Percentiles rank a stretch among this genome's conserved stretches.
Evolutionary conservation across 2,329 filamentous ascomycete species (phyloP).

Genomic region (Pseudogymnoascus sp.): DNA sequence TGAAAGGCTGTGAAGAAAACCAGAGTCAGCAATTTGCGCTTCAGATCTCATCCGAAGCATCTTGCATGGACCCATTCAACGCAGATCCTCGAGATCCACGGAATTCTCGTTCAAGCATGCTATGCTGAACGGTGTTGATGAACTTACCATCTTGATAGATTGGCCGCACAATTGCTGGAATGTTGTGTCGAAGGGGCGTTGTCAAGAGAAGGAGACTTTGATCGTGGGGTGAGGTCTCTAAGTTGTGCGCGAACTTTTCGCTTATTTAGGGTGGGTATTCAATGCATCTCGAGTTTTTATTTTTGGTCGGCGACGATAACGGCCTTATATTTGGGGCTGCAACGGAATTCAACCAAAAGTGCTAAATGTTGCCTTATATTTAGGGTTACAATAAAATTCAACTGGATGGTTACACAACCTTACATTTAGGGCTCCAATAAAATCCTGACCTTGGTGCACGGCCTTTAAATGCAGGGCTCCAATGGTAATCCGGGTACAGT

Average conservation of each 20-base stretch:
- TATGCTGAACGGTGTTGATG: slow-evolving; percentile 21
- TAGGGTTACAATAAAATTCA: background rate
- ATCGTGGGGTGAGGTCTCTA: background rate
- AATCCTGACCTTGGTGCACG: background rate
- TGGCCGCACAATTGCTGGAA: slow-evolving; percentile 28
- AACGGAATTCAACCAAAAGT: background rate
- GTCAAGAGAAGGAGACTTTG: slow-evolving; percentile 26
- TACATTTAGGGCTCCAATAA: background rate
- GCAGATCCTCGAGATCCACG: slow-evolving; percentile 20
- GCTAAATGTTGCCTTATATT: no score
- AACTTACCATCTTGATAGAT: slow-evolving; percentile 62
- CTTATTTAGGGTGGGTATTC: slow-evolving; percentile 12
- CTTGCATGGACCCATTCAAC: slow-evolving; percentile 76
- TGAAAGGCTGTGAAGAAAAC: slow-evolving; percentile 63
- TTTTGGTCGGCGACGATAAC: slow-evolving; percentile 7
- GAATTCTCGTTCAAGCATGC: slow-evolving; percentile 13
- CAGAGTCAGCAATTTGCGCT: slow-evolving; percentile 99
- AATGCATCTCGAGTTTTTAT: slow-evolving; percentile 10
- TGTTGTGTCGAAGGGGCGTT: slow-evolving; percentile 38
- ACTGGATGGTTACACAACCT: background rate
- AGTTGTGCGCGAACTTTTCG: slow-evolving; percentile 17
- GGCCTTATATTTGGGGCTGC: background rate
- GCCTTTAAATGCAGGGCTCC: slow-evolving; percentile 1
- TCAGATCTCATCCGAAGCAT: slow-evolving; percentile 96
- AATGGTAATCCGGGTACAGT: background rate